Evolutionary conservation across 164 flowering plant species (phyloP), one percentile per base, ranked within the genome.

Genomic region (Nymphaea thermarum): DNA sequence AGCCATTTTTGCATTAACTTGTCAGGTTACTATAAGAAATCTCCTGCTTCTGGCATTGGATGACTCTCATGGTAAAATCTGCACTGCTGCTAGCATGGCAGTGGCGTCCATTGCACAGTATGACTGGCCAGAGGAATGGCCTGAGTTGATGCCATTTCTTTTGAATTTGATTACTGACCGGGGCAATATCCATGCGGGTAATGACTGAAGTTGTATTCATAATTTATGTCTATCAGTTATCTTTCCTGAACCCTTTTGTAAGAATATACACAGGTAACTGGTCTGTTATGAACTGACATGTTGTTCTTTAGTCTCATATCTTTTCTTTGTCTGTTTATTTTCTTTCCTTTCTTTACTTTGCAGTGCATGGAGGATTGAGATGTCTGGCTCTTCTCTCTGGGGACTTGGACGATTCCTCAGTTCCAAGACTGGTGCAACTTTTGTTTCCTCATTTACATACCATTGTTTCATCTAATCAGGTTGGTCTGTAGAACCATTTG

Each of bases 51-150:
- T 81, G 65, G 82, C 92, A 43, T 67, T 91, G 81, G 91, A 89
- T 82, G 98, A 92, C 44, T 71, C 96, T 75, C 82, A 86, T 66
- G 82, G 82, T 62, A 95, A 92, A 82, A 82, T 95, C 42, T 89
- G 97, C 74, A 92, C 96, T 2, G 96, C 99, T 64, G 77, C 90
- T 70, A 82, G 97, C 78, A 86, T 95, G 93, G 99, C 96, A 71
- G 82, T 95, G 65, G 90, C 94, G 62, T 83, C 94, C 8, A 84
- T 95, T 75, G 98, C 96, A 14, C 81, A 74, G 2, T 85, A 83
- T 79, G 99, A 95, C 70, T 95, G 98, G 97, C 98, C 99, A 12
- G 91, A 87, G 70, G 83, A 85, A 66, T 92, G 99, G 99, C 89
- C 94, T 42, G 96, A 95, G 53, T 78, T 95, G 44, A 69, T 95